phyloP scores from a whole-genome alignment of 371 early-diverging fungal genomes.

The Capillidium rhysosporum region DNA sequence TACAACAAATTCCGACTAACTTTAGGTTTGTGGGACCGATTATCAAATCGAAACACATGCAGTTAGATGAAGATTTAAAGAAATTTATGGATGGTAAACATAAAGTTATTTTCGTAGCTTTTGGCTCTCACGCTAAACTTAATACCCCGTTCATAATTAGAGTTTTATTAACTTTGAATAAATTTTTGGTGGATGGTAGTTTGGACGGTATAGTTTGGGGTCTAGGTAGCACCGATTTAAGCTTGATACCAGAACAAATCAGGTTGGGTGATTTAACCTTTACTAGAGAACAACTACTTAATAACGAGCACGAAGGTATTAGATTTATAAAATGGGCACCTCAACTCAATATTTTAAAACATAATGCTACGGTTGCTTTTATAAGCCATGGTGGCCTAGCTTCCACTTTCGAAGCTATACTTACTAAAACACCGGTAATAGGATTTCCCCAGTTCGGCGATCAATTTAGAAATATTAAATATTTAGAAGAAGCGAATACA shows the following conservation, averaged over 20 bases:
- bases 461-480: neutral
- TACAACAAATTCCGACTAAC: neutral
- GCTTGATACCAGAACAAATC: neutral
- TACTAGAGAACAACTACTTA: neutral
- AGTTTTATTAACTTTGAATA: neutral
- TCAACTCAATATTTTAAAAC: neutral
- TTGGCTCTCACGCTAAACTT: neutral
- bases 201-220: conserved; percentile 1
- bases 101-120: neutral
- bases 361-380: neutral
- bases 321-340: neutral
- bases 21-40: neutral
- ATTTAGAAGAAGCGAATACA: too few relatives aligned
- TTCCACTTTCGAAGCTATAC: neutral
- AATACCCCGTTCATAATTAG: neutral
- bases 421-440: neutral
- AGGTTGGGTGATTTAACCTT: neutral
- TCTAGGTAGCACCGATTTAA: neutral
- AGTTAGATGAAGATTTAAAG: neutral
- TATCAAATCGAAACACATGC: neutral
- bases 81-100: neutral
- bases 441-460: neutral
- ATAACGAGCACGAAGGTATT: neutral
- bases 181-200: neutral
- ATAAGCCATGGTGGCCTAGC: neutral